Evolutionary conservation across 2,329 filamentous ascomycete species (phyloP).

Genomic region (Fusarium floridanum): DNA sequence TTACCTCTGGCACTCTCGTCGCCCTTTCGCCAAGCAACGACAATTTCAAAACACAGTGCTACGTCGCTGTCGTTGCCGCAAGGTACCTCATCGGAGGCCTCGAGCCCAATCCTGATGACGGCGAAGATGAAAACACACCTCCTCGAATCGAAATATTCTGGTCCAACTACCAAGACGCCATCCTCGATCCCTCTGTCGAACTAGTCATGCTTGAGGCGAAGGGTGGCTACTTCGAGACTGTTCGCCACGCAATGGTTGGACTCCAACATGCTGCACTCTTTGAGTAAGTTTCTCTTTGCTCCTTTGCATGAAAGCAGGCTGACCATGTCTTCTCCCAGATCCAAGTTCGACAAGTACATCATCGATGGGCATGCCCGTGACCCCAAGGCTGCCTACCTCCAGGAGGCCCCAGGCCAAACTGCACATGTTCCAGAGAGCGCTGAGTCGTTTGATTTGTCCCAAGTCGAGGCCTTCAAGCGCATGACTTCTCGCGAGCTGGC

Average conservation of each 20-base stretch:
- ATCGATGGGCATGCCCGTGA: conserved; percentile 59
- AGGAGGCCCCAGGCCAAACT: background rate
- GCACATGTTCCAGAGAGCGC: conserved; percentile 4
- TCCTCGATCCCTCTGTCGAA: conserved; percentile 76
- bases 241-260: conserved; percentile 78
- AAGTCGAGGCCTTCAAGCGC: conserved; percentile 74
- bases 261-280: conserved; percentile 72
- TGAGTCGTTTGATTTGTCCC: conserved; percentile 74
- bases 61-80: conserved; percentile 79
- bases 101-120: conserved; percentile 60
- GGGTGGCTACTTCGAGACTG: conserved; percentile 81
- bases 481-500: conserved; percentile 80
- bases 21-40: conserved; percentile 67
- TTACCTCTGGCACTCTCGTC: conserved; percentile 66
- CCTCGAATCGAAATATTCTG: conserved; percentile 84
- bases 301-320: background rate
- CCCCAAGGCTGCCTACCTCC: conserved; percentile 48
- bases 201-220: conserved; percentile 85
- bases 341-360: conserved; percentile 73
- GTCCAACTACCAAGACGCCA: conserved; percentile 67
- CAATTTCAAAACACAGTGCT: conserved; percentile 73
- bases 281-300: conserved; percentile 60
- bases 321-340: conserved; percentile 51
- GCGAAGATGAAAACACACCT: conserved; percentile 55
- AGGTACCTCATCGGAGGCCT: conserved; percentile 72